Percentiles rank a stretch among this genome's conserved stretches.
These are phyloP conservation scores for Canavalia ensiformis DNA, from an alignment of 306 rosid genomes.

Conservation along the genomic window DNA sequence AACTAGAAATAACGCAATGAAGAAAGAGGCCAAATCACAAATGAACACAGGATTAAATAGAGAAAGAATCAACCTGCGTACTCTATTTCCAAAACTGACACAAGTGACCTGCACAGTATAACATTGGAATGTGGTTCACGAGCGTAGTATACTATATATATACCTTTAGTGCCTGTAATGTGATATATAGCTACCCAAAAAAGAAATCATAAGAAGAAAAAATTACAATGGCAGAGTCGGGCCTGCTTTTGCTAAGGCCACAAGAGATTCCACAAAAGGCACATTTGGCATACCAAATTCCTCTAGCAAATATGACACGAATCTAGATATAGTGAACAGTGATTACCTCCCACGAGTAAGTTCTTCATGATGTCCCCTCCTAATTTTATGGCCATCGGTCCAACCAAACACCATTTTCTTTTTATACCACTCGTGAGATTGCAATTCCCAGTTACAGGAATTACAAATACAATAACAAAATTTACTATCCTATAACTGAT, in stretches of 20 bases:
- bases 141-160: conserved; percentile 59
- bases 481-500: neutral
- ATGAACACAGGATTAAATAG: neutral
- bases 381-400: neutral
- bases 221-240: conserved; percentile 23
- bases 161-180: conserved; percentile 85
- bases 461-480: neutral
- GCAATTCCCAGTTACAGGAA: conserved; percentile 8
- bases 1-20: no score
- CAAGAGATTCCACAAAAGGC: conserved; percentile 39
- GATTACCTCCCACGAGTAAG: conserved; percentile 23
- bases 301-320: conserved; percentile 17
- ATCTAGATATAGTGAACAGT: conserved; percentile 23
- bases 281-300: conserved; percentile 33
- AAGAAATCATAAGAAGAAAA: conserved; percentile 14
- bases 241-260: conserved; percentile 30
- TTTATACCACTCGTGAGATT: conserved; percentile 15
- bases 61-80: conserved; percentile 71
- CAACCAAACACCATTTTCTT: conserved; percentile 38
- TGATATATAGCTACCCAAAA: conserved; percentile 72
- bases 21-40: no score
- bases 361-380: conserved; percentile 11
- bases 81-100: conserved; percentile 92
- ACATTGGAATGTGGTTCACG: conserved; percentile 93
- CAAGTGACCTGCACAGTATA: conserved; percentile 89